Evolutionary conservation across 371 early-diverging fungal genomes (phyloP), one percentile per base, ranked within the genome.

Genomic region (Gilbertella persicaria): DNA sequence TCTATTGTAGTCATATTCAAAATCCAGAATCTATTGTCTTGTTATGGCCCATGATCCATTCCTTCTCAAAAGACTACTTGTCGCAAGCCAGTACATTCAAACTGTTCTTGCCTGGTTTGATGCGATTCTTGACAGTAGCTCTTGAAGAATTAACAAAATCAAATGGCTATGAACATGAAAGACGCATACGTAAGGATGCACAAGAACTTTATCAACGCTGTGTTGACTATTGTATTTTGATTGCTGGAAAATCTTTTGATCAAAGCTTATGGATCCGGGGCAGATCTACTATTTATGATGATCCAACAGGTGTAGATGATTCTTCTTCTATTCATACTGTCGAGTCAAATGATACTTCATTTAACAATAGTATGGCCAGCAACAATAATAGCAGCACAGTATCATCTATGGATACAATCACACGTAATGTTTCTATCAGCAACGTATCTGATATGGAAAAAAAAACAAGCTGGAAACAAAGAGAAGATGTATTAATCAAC

Each of bases 231-330:
- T 90, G 91, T 53, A 84, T 92, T 17, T 69, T 88, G 57, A 85
- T 89, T 52, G 82, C 86, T 0, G 92, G 92, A 6, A 83, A 87
- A 17, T 80, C 89, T 17, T 85, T 90, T 60, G 91, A 90, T 40
- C 87, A 88, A 54, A 81, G 88, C 14, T 63, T 84, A 1, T 89
- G 92, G 90, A 64, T 87, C 28, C 71, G 90, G 19, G 73, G 89
- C 14, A 29, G 58, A n/a, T 55, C 69, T 13, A 64, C 71, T 12
- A 52, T 71, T 1, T 70, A 79, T 35, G 76, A 75, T 20, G 70
- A 73, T 19, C 57, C 37, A 0, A 13, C 28, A 4, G 39, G 19
- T 8, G 5, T 14, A 5, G 70, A 68, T 16, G 68, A 67, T 8
- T 57, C 51, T 13, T 30, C 66, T 5, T 57, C 64, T 2, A 40